phyloP scores from a whole-genome alignment of 192 early-diverging fungal species.

The Podila clonocystis region DNA sequence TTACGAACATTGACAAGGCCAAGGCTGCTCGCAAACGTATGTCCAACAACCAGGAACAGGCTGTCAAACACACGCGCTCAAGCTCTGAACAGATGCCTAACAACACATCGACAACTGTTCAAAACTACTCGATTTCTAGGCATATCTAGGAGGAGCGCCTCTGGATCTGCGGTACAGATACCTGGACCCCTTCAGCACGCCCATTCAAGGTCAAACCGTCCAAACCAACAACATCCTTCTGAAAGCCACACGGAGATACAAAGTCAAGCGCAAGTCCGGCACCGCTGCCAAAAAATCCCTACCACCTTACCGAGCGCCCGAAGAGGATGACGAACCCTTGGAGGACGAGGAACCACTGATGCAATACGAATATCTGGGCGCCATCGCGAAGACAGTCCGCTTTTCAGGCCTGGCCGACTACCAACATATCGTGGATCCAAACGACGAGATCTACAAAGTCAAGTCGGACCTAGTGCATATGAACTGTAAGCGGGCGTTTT shows the following conservation, averaged over 20 bases:
- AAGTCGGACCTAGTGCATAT: constrained; percentile 33
- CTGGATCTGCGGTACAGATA: constrained; percentile 32
- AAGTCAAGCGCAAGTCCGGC: constrained; percentile 33
- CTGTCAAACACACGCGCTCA: background rate
- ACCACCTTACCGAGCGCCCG: constrained; percentile 25
- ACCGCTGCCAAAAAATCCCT: constrained; percentile 11
- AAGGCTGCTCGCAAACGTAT: constrained; percentile 28
- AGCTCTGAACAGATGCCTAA: background rate
- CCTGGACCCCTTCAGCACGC: constrained; percentile 37
- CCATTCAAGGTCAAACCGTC: constrained; percentile 34
- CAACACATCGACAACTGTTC: too few relatives aligned
- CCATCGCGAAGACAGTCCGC: constrained; percentile 26
- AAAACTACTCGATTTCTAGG: constrained; percentile 3
- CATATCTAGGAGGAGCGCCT: constrained; percentile 34
- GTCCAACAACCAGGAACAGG: background rate
- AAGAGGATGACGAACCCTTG: constrained; percentile 31
- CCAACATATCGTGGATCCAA: constrained; percentile 43
- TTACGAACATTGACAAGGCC: constrained; percentile 25
- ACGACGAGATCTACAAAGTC: constrained; percentile 25
- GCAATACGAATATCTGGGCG: constrained; percentile 21
- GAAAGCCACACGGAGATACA: constrained; percentile 40
- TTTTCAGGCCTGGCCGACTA: constrained; percentile 43
- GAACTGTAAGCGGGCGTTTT: constrained; percentile 16
- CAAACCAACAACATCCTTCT: constrained; percentile 26
- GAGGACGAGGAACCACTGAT: constrained; percentile 30